A percentile compares a stretch with the other conserved stretches of the same genome.
These are phyloP conservation scores for Neostapfia colusana DNA, from an alignment of 176 grass and related monocot species.

Conservation along the genomic window DNA sequence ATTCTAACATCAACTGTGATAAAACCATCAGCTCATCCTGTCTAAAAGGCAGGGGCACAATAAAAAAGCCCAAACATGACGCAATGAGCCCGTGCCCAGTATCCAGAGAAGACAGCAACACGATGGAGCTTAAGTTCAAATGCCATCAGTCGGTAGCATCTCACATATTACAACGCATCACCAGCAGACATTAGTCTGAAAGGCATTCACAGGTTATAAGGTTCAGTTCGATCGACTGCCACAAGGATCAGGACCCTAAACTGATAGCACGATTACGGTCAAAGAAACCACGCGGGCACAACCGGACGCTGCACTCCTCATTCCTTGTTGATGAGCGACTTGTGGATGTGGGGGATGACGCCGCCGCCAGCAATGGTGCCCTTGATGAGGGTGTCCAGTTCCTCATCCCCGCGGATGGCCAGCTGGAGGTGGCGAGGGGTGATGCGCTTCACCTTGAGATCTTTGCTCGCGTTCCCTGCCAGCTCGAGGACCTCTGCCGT, in stretches of 20 bases:
- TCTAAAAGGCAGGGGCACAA: background rate
- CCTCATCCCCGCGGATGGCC: slow-evolving; percentile 53
- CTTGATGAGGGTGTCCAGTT: slow-evolving; percentile 54
- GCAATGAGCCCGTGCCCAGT: background rate
- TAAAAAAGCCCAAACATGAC: background rate
- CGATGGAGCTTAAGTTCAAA: background rate
- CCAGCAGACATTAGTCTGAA: background rate
- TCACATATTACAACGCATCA: background rate
- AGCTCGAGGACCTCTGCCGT: slow-evolving; percentile 64
- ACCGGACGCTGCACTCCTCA: slow-evolving; percentile 22
- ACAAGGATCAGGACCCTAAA: slow-evolving; percentile 14
- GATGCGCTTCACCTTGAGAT: slow-evolving; percentile 68
- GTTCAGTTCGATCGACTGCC: background rate
- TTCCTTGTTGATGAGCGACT: slow-evolving; percentile 64
- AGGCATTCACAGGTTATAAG: background rate
- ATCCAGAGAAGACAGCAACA: background rate
- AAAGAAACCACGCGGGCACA: background rate
- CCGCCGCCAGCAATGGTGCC: slow-evolving; percentile 55
- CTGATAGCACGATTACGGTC: background rate
- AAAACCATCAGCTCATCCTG: too few relatives aligned
- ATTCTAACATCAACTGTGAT: too few relatives aligned
- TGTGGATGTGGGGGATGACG: slow-evolving; percentile 65
- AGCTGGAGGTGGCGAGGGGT: slow-evolving; percentile 60
- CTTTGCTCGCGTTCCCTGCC: slow-evolving; percentile 62
- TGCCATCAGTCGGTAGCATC: background rate